A percentile compares a stretch with the other conserved stretches of the same genome.
Conservation (phyloP, 140 eudicot species). For the Ambrosia hybrid region DNA sequence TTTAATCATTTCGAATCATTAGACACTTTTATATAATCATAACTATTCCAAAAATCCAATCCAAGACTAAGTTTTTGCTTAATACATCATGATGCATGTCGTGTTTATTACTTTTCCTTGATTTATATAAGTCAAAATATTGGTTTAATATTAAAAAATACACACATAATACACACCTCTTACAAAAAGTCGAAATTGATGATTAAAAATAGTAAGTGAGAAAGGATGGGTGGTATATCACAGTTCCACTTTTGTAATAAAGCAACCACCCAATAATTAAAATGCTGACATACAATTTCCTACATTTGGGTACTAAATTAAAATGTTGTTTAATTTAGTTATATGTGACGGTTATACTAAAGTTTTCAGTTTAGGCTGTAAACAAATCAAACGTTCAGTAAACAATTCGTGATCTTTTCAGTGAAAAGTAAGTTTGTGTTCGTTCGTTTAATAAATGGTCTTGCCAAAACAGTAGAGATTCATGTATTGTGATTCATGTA, state of each 20-base stretch:
- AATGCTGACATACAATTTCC: constrained; percentile 29
- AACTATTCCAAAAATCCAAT: background rate
- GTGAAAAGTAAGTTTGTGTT: too few species aligned
- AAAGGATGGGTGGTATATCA: constrained; percentile 34
- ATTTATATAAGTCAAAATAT: background rate
- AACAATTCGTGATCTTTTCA: too few species aligned
- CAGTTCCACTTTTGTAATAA: constrained; percentile 37
- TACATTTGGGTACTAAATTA: constrained; percentile 19
- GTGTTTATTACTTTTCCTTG: background rate
- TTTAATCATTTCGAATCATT: constrained; percentile 17
- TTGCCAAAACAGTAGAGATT: too few species aligned
- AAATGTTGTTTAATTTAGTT: background rate
- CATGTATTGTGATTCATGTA: too few species aligned
- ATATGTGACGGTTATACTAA: background rate
- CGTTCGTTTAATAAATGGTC: too few species aligned
- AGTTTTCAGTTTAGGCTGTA: background rate
- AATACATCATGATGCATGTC: background rate
- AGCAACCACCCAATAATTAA: constrained; percentile 42
- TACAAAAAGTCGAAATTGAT: constrained; percentile 13
- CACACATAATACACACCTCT: background rate
- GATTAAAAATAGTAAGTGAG: constrained; percentile 26
- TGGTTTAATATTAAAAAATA: background rate
- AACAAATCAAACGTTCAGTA: too few species aligned
- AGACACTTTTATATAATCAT: background rate
- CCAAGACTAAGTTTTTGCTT: background rate